phyloP scores from a whole-genome alignment of 768 basidiomycete genomes.

The Lentinula lateritia region DNA sequence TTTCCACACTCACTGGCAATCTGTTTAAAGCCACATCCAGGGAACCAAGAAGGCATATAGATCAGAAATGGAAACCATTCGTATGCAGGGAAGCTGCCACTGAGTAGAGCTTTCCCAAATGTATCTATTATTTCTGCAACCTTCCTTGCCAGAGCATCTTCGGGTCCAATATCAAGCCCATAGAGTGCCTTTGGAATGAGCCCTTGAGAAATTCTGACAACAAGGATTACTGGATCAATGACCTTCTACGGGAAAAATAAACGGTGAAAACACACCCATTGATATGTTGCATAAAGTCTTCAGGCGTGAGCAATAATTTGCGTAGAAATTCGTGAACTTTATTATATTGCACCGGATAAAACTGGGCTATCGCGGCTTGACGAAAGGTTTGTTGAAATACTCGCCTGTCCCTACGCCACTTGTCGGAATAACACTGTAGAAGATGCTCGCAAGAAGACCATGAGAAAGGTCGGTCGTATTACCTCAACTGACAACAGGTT shows the following conservation, averaged over 20 bases:
- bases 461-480: not conserved
- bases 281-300: not conserved
- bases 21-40: not conserved
- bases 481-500: not conserved
- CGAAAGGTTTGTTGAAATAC: not conserved
- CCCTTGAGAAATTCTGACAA: not conserved
- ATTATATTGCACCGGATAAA: not conserved
- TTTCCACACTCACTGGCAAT: not conserved
- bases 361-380: not conserved
- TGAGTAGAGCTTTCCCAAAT: not conserved
- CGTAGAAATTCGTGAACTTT: not conserved
- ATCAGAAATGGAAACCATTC: not conserved
- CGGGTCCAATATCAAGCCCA: not conserved
- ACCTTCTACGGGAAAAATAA: not conserved
- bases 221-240: not conserved
- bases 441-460: too few species aligned
- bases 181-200: not conserved
- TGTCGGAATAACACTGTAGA: not conserved
- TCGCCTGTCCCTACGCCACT: not conserved
- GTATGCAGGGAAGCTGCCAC: not conserved
- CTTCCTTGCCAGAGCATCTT: not conserved
- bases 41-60: conserved; percentile 3
- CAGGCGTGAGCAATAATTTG: not conserved
- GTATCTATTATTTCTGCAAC: not conserved
- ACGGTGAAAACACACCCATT: not conserved